Conservation (phyloP, 169 alveolate species). For the Cryptosporidium canis region DNA sequence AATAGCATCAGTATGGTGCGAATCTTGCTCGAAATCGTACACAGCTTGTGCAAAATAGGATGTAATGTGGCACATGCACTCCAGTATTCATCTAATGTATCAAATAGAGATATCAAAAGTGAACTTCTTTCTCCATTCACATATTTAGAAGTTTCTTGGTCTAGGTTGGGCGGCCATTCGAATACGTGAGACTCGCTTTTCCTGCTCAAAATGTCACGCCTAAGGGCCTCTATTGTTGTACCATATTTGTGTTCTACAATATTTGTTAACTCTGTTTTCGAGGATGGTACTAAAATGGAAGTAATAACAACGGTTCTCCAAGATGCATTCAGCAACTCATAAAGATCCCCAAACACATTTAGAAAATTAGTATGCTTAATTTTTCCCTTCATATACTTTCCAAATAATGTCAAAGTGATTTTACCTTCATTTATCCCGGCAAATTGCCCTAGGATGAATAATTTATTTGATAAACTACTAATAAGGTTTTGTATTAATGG, state of each 20-base stretch:
- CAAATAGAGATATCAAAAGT: constrained; percentile 42
- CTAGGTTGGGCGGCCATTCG: constrained; percentile 20
- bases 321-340: constrained; percentile 44
- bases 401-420: not conserved
- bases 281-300: constrained; percentile 61
- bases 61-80: constrained; percentile 33
- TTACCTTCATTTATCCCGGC: not conserved
- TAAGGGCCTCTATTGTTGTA: constrained; percentile 54
- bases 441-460: constrained; percentile 1
- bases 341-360: constrained; percentile 29
- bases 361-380: not conserved
- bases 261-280: constrained; percentile 33
- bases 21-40: not conserved
- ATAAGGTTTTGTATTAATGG: constrained; percentile 18
- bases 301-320: constrained; percentile 57
- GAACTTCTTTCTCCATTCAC: constrained; percentile 8
- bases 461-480: not conserved
- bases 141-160: constrained; percentile 2
- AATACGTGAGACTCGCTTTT: constrained; percentile 18
- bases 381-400: constrained; percentile 1
- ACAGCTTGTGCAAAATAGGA: constrained; percentile 40
- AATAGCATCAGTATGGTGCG: not conserved
- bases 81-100: constrained; percentile 70
- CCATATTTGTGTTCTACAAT: constrained; percentile 67
- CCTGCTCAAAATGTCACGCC: constrained; percentile 26